Evolutionary conservation across 495 filamentous ascomycete species (phyloP).

Genomic region (Articulospora tetracladia): DNA sequence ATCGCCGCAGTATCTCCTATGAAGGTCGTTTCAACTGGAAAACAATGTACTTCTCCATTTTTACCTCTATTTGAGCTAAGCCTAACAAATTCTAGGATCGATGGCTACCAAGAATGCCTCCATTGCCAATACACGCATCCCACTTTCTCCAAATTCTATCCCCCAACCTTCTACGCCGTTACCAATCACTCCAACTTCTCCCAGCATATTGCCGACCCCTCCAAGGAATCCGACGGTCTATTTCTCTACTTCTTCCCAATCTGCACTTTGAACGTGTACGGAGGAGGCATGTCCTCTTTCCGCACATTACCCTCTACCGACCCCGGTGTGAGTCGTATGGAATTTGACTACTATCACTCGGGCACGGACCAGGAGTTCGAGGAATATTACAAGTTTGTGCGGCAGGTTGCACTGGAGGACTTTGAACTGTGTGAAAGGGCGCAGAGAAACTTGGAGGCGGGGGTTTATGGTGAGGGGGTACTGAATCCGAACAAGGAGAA

Average conservation of each 20-base stretch:
- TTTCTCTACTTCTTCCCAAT: slow-evolving; percentile 63
- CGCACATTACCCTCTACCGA: slow-evolving; percentile 51
- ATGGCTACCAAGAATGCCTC: slow-evolving; percentile 60
- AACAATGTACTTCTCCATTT: slow-evolving; percentile 42
- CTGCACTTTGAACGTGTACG: slow-evolving; percentile 58
- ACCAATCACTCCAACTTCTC: slow-evolving; percentile 55
- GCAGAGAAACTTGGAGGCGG: slow-evolving; percentile 50
- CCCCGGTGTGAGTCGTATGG: slow-evolving; percentile 53
- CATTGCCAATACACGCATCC: slow-evolving; percentile 64
- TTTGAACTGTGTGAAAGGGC: slow-evolving; percentile 58
- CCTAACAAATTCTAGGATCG: slow-evolving; percentile 38
- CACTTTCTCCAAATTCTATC: slow-evolving; percentile 54
- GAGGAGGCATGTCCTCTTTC: slow-evolving; percentile 57
- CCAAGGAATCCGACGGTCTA: slow-evolving; percentile 31
- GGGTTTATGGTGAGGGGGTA: slow-evolving; percentile 55
- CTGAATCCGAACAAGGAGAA: slow-evolving; percentile 56
- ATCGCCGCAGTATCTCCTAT: slow-evolving; percentile 53
- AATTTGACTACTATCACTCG: slow-evolving; percentile 59
- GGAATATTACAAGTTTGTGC: slow-evolving; percentile 54
- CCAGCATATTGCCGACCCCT: slow-evolving; percentile 54
- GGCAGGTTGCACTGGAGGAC: slow-evolving; percentile 57
- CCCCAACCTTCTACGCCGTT: slow-evolving; percentile 54
- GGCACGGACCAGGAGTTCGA: slow-evolving; percentile 53
- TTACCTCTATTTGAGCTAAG: not conserved
- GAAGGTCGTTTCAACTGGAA: slow-evolving; percentile 62